Evolutionary conservation across 768 basidiomycete species (phyloP), one percentile per base, ranked within the genome.

Genomic region (Imleria badia): DNA sequence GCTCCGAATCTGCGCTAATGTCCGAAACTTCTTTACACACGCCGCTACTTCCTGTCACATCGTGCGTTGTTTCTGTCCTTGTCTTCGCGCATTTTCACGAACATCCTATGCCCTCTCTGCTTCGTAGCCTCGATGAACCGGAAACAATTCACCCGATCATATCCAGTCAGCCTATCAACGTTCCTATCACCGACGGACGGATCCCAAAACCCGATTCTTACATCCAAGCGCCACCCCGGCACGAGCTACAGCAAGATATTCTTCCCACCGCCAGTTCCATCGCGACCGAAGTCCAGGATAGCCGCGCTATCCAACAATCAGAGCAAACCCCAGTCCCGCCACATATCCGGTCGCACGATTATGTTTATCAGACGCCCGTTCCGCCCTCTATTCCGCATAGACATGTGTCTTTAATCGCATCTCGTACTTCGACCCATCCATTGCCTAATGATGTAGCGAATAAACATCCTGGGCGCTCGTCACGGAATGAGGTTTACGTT

Each of bases 391-490:
- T 60, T 19, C 60, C 52, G 20, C 57, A 29, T 8, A 43, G 45
- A 22, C 68, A 50, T 40, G 47, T 62, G 5, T 45, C 67, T 5
- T 72, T 71, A 14, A 26, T 59, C 1, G 35, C 55, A 22, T 71
- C 71, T 2, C 69, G 59, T 3, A 57, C 66, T 11, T 71, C 70
- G 8, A 69, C 67, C 6, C 65, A 66, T 33, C 51, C 73, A 11
- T 71, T 71, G 7, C 71, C 72, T 40, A 67, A 66, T 31, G 71
- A 71, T 38, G 36, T 71, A 1, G 61, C 73, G 5, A 66, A 58
- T 29, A 67, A 65, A 34, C 64, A 62, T 17, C 58, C 63, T 7
- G 56, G 51, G 19, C 60, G 60, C 48, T 55, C 69, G 8, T 46
- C 68, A 34, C 65, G 66, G 23, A 53, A 71, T 19, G 69, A 72